Evolutionary conservation across 306 rosid species (phyloP).

Genomic region (Ceratonia siliqua): DNA sequence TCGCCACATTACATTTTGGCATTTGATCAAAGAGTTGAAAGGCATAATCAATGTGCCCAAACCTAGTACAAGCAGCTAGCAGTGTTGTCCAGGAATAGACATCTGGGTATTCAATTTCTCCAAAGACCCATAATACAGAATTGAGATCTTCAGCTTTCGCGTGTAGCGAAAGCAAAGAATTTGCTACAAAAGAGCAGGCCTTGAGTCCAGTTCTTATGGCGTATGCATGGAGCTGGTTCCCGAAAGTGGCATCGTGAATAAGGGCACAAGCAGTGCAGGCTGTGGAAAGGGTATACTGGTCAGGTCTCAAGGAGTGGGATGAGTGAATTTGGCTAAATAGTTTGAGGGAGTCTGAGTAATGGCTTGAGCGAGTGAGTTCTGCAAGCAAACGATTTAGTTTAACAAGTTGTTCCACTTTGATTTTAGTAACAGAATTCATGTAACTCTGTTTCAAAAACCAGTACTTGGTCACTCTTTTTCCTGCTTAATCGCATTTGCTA

Average conservation of each 20-base stretch:
- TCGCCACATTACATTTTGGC: conserved; percentile 47
- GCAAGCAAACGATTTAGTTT: conserved; percentile 49
- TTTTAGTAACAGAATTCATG: background rate
- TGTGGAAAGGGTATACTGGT: conserved; percentile 64
- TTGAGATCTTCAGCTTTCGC: conserved; percentile 46
- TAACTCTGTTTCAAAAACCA: background rate
- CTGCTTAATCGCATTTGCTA: background rate
- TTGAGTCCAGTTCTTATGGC: conserved; percentile 47
- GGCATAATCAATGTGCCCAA: conserved; percentile 46
- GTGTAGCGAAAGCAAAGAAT: conserved; percentile 62
- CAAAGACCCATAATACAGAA: conserved; percentile 39
- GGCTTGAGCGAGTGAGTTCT: conserved; percentile 42
- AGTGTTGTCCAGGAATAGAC: conserved; percentile 71
- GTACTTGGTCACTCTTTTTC: conserved; percentile 33
- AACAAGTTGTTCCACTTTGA: conserved; percentile 33
- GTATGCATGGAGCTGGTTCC: conserved; percentile 58
- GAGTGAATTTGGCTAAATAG: conserved; percentile 55
- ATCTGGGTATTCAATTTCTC: conserved; percentile 49
- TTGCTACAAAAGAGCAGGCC: conserved; percentile 57
- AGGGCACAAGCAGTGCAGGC: conserved; percentile 54
- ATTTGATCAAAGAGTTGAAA: conserved; percentile 48
- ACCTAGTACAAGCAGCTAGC: conserved; percentile 50
- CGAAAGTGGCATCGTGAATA: conserved; percentile 36
- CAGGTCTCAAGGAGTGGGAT: conserved; percentile 41
- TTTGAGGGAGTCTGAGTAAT: conserved; percentile 42